A percentile compares a stretch with the other conserved stretches of the same genome.
phyloP scores from a whole-genome alignment of 2,329 filamentous ascomycete genomes.

The Colletotrichum agaves region DNA sequence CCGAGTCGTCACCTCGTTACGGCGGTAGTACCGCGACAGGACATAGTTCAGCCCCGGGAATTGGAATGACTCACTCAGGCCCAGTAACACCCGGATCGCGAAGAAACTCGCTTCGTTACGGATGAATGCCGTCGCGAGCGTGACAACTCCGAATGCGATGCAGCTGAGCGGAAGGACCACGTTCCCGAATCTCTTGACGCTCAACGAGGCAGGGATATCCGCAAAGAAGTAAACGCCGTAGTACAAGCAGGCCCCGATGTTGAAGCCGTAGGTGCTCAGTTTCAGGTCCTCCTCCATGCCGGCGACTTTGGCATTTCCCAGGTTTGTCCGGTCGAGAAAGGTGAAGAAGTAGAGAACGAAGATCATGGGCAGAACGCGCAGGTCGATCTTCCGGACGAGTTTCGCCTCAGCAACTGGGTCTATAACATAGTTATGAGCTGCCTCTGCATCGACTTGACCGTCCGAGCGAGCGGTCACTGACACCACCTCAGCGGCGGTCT shows the following conservation, averaged over 20 bases:
- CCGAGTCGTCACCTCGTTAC: slow-evolving; percentile 67
- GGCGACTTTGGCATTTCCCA: slow-evolving; percentile 58
- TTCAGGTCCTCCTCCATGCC: slow-evolving; percentile 45
- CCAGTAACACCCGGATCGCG: slow-evolving; percentile 69
- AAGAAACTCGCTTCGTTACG: slow-evolving; percentile 56
- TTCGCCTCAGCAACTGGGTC: slow-evolving; percentile 38
- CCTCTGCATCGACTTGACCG: slow-evolving; percentile 35
- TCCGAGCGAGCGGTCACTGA: background rate
- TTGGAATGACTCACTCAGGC: slow-evolving; percentile 73
- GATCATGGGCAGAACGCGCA: slow-evolving; percentile 58
- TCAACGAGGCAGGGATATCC: slow-evolving; percentile 38
- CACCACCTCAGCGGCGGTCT: background rate
- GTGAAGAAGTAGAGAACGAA: slow-evolving; percentile 65
- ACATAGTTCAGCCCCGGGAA: slow-evolving; percentile 76
- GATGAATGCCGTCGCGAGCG: slow-evolving; percentile 70
- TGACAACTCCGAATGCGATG: slow-evolving; percentile 67
- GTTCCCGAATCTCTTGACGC: slow-evolving; percentile 39
- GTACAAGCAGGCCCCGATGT: slow-evolving; percentile 40
- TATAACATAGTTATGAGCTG: slow-evolving; percentile 36
- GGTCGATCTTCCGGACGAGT: slow-evolving; percentile 44
- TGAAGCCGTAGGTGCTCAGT: slow-evolving; percentile 53
- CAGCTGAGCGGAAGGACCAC: slow-evolving; percentile 42
- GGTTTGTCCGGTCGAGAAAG: slow-evolving; percentile 65
- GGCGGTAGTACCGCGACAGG: slow-evolving; percentile 70
- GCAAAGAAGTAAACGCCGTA: slow-evolving; percentile 40